Evolutionary conservation across 257 asterid species (phyloP).

Genomic region (Solanum neorickii): DNA sequence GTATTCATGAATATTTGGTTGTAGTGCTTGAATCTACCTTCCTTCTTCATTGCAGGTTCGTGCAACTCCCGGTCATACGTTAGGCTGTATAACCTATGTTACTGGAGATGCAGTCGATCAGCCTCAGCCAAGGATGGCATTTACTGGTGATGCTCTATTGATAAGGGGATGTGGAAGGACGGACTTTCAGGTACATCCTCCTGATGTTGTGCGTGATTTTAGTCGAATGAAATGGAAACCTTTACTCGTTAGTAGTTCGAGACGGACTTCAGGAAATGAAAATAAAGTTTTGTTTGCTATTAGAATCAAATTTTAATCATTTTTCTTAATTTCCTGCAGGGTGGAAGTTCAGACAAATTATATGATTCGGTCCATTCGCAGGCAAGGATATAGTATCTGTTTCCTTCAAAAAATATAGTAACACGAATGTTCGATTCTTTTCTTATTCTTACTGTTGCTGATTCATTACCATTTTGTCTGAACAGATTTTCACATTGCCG

Average conservation of each 20-base stretch:
- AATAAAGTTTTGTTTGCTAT: neutral
- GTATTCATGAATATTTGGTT: neutral
- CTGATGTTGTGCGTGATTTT: neutral
- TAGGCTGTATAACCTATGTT: constrained; percentile 86
- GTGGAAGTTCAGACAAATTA: constrained; percentile 87
- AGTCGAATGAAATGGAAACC: neutral
- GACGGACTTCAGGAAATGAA: neutral
- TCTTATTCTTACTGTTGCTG: neutral
- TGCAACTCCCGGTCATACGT: constrained; percentile 93
- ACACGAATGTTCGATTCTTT: neutral
- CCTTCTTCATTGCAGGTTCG: constrained; percentile 45
- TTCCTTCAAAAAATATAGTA: neutral
- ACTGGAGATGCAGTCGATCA: constrained; percentile 78
- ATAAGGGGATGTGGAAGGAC: constrained; percentile 98
- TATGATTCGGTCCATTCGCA: constrained; percentile 88
- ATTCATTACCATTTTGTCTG: neutral
- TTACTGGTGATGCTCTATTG: constrained; percentile 84
- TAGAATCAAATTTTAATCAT: neutral
- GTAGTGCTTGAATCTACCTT: neutral
- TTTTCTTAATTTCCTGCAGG: constrained; percentile 33
- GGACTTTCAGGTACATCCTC: constrained; percentile 76
- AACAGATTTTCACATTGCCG: constrained; percentile 82
- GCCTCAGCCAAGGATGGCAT: constrained; percentile 88
- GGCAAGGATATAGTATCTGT: constrained; percentile 28
- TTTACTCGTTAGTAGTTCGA: neutral